Conservation (phyloP, 2,329 filamentous ascomycete genomes). For the Colletotrichum sp. region DNA sequence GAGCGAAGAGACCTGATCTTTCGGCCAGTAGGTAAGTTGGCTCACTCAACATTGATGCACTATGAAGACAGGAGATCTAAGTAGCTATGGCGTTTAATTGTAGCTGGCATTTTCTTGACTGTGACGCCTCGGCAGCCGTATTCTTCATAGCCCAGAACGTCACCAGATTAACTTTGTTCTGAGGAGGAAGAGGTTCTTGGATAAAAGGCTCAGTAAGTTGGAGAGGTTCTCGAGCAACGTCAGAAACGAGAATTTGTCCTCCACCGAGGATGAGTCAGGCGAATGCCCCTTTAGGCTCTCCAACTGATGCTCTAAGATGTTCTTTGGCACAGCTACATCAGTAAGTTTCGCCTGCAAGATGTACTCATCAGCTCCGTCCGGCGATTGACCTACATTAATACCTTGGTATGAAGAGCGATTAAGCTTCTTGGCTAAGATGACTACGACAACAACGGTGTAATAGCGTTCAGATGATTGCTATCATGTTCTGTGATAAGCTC, state of each 20-base stretch:
- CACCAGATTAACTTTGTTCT: not conserved
- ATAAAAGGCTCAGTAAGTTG: not conserved
- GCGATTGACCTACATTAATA: not conserved
- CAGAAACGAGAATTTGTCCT: too few species aligned
- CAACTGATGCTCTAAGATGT: rapidly evolving
- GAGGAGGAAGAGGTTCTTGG: not conserved
- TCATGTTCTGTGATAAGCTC: not conserved
- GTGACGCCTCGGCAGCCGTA: not conserved
- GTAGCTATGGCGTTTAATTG: rapidly evolving
- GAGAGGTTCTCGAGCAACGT: not conserved
- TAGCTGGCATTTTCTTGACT: too few species aligned
- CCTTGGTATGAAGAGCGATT: not conserved
- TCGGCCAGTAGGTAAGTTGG: too few species aligned
- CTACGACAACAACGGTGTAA: rapidly evolving
- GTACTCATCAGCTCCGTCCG: not conserved
- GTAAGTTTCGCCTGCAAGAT: not conserved
- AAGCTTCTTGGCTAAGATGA: not conserved
- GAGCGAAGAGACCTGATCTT: not conserved
- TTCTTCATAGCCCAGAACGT: not conserved
- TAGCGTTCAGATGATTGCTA: not conserved
- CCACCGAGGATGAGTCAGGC: too few species aligned
- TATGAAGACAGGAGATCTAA: too few species aligned
- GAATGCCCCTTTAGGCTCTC: not conserved
- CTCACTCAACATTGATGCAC: too few species aligned
- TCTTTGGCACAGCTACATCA: not conserved